These are phyloP conservation scores for Hydnomerulius pinastri DNA, from an alignment of 768 basidiomycete species.

Conservation along the genomic window DNA sequence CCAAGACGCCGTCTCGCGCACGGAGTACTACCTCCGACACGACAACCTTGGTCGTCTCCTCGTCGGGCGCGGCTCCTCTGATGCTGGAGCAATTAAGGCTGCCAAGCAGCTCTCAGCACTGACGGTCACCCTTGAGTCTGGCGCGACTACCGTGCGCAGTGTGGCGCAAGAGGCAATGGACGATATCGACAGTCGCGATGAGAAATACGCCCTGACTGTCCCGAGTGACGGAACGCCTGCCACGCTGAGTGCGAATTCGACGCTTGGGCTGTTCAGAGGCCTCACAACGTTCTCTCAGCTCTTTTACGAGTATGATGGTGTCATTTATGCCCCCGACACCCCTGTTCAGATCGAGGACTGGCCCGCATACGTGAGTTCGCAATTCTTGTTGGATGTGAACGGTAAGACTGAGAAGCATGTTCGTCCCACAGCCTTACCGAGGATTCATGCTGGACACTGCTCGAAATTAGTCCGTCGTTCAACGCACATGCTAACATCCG, in stretches of 20 bases:
- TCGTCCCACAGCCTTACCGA: conserved; percentile 57
- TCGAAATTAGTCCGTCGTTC: conserved; percentile 61
- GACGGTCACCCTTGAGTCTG: conserved; percentile 39
- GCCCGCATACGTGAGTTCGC: conserved; percentile 60
- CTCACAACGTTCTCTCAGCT: conserved; percentile 74
- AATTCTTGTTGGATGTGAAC: neutral
- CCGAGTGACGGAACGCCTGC: conserved; percentile 57
- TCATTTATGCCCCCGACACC: conserved; percentile 53
- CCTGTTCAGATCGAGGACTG: conserved; percentile 63
- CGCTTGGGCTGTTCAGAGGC: conserved; percentile 69
- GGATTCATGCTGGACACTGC: conserved; percentile 83
- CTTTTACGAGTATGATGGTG: conserved; percentile 41
- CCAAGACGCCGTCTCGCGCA: conserved; percentile 53
- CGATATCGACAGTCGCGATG: conserved; percentile 51
- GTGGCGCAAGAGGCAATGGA: conserved; percentile 57
- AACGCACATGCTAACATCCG: neutral
- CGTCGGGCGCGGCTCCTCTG: conserved; percentile 56
- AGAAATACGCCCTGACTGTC: conserved; percentile 60
- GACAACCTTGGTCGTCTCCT: conserved; percentile 64
- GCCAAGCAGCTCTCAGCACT: conserved; percentile 48
- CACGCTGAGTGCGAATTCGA: conserved; percentile 57
- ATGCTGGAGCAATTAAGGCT: conserved; percentile 36
- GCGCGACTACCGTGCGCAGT: conserved; percentile 29
- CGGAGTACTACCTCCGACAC: conserved; percentile 42
- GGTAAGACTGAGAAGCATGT: neutral